Base-by-base conservation (phyloP, 805 yeast genomes). In the Sungouiella thailandica region DNA sequence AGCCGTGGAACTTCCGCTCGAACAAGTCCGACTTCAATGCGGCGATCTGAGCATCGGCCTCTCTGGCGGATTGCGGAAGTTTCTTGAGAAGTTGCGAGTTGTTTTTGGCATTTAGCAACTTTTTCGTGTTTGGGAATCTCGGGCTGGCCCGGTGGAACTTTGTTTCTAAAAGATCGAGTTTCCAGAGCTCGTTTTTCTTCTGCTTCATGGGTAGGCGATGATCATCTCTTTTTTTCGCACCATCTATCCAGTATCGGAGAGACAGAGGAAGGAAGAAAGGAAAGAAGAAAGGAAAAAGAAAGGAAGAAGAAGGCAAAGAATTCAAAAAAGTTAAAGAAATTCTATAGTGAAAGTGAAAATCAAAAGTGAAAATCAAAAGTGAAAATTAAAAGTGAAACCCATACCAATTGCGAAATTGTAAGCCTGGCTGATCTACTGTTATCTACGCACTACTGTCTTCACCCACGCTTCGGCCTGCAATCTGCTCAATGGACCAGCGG, bases 131-230 rank as follows among this genome's bases (percentile, higher is more conserved):
- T 1, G 67, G 59, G 48, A 62, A 76, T 37, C 83, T 58, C 1
- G 80, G 72, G 13, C 56, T 47, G 17, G 59, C 45, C 5, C 59
- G 49, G 19, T 65, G 50, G 55, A 62, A 75, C 46, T 71, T 69
- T 24, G 65, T 62, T 44, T 79, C 83, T 23, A 79, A 55, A 17
- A 77, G 52, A 47, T 79, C 85, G 28, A 79, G 55, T 44, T 70
- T 70, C 76, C 80, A 75, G 28, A 68, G 41, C 11, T 48, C 50
- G 23, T 56, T 53, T 39, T 68, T 71, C 34, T 66, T 67, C 43
- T 62, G 63, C 35, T 49, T 53, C 39, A 46, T 41, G 27, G 16
- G 19, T 23, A 11, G 18, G 24, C n/a, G 36, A 32, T 32, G 36
- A 34, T 32, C 40, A 36, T 36, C 40, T 32, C 23, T 11, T 25